Evolutionary conservation across 257 asterid genomes (phyloP).

Genomic region (Knoxia roxburghii): DNA sequence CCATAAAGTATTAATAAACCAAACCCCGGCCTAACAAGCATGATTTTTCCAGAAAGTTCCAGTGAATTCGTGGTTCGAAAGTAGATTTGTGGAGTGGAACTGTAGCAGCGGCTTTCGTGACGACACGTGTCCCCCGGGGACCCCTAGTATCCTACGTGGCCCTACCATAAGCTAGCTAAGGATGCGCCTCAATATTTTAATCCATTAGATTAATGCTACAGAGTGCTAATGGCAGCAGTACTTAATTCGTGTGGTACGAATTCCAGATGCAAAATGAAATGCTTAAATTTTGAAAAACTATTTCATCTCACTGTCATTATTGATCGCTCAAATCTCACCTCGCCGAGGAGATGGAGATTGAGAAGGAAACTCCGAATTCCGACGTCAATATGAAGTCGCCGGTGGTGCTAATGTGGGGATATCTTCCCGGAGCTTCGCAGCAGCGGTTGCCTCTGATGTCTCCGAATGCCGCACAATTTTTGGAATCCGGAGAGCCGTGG

Average conservation of each 20-base stretch:
- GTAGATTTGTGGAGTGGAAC: conserved; percentile 13
- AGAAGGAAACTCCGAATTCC: conserved; percentile 4
- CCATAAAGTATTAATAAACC: no score
- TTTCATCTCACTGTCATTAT: background rate
- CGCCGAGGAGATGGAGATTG: conserved; percentile 8
- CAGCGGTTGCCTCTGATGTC: conserved; percentile 42
- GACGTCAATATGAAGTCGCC: conserved; percentile 22
- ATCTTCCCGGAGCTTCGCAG: conserved; percentile 55
- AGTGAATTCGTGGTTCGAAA: conserved; percentile 17
- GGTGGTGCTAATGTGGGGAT: conserved; percentile 69
- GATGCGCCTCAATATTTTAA: conserved; percentile 37
- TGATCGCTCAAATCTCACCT: background rate
- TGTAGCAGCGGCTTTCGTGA: background rate
- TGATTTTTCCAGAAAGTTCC: conserved; percentile 59
- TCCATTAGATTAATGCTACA: conserved; percentile 10
- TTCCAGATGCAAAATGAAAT: background rate
- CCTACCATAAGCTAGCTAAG: conserved; percentile 33
- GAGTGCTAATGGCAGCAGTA: background rate
- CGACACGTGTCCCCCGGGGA: conserved; percentile 42
- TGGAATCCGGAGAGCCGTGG: conserved; percentile 55
- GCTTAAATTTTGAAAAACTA: no score
- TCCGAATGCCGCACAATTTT: conserved; percentile 39
- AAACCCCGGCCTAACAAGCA: background rate
- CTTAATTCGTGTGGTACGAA: background rate
- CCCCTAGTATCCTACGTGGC: conserved; percentile 47